These are phyloP conservation scores for Hyphodiscus sp. DNA, from an alignment of 2,329 filamentous ascomycete species.

Conservation along the genomic window DNA sequence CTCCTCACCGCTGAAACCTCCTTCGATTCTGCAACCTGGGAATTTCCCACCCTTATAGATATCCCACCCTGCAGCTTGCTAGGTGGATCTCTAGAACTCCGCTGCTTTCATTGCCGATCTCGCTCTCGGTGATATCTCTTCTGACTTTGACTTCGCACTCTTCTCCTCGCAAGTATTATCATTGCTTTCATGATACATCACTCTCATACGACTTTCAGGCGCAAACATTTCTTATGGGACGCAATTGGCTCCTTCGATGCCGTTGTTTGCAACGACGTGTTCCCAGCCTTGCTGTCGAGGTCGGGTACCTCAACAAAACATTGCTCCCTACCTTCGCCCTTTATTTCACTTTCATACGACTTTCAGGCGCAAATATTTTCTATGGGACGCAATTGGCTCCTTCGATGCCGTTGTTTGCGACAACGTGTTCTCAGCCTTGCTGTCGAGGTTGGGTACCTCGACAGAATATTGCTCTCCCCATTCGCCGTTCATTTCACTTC, in stretches of 20 bases:
- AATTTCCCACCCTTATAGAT: too few species aligned
- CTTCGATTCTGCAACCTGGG: too few species aligned
- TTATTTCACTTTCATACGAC: neutral
- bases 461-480: neutral
- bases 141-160: neutral
- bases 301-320: neutral
- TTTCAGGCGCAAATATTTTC: constrained; percentile 1
- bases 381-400: constrained; percentile 1
- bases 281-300: neutral
- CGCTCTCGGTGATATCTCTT: too few species aligned
- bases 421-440: neutral
- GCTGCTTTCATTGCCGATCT: too few species aligned
- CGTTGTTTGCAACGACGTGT: neutral
- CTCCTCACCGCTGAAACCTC: too few species aligned
- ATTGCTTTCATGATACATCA: neutral
- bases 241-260: constrained; percentile 1
- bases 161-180: neutral
- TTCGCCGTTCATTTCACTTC: neutral
- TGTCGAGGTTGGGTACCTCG: neutral
- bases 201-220: neutral
- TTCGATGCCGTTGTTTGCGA: neutral
- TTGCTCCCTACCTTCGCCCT: too few species aligned
- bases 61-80: too few species aligned
- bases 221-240: neutral
- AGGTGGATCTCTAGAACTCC: too few species aligned